These are phyloP conservation scores for Teunomyces lycoperdinae DNA, from an alignment of 805 yeast species.

Conservation along the genomic window DNA sequence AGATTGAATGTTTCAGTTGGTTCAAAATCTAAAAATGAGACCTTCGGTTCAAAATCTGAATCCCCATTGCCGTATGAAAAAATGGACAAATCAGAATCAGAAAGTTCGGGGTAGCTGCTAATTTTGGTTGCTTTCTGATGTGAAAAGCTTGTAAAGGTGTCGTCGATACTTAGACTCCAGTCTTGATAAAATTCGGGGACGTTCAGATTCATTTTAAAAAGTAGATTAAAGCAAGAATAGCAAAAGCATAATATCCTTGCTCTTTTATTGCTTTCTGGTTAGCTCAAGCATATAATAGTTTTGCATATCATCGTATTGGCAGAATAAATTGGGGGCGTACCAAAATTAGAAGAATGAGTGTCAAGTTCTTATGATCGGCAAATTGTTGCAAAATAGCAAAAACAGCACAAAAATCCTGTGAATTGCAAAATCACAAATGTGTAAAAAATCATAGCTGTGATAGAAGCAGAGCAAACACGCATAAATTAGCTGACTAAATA, in stretches of 20 bases:
- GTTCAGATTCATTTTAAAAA: neutral
- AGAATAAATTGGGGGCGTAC: neutral
- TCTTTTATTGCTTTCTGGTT: neutral
- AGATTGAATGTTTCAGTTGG: neutral
- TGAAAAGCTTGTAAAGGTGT: neutral
- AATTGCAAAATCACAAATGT: neutral
- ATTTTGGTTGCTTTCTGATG: neutral
- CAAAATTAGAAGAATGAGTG: neutral
- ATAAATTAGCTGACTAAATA: no score
- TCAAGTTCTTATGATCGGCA: neutral
- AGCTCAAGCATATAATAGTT: neutral
- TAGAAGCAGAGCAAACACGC: neutral
- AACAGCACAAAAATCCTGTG: neutral
- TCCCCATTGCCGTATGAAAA: neutral
- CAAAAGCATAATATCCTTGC: no score
- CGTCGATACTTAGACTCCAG: neutral
- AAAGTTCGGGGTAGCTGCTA: neutral
- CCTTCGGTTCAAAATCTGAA: neutral
- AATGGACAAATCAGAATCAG: neutral
- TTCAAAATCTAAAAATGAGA: neutral
- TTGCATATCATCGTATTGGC: neutral
- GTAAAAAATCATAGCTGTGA: neutral
- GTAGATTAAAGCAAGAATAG: neutral
- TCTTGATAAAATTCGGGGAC: neutral
- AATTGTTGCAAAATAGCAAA: neutral